Base-by-base conservation (phyloP, 306 rosid species). In the Cucumis melo region DNA sequence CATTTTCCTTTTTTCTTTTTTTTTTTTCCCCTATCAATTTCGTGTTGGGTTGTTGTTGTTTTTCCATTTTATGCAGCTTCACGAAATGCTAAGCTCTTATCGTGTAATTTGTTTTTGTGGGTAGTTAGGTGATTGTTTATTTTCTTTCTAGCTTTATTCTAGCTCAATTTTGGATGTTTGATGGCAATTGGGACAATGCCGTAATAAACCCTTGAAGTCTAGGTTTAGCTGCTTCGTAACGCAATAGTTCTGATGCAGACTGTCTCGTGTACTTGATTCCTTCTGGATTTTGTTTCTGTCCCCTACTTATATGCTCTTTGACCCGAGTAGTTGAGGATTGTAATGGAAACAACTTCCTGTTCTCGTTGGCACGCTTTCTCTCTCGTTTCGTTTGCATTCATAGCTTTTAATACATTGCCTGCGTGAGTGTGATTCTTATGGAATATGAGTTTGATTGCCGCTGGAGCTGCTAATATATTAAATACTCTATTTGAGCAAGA, bases 211-310 rank as follows among this genome's bases (percentile, higher is more conserved):
- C 12, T 73, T 73, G 21, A 53, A 6, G 62, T 73, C 54, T 73
- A 53, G 77, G 77, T 73, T 73, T 73, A 51, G 77, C 58, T 73
- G 62, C 62, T 73, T 32, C 48, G 62, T 73, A 73, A 53, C 9
- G 77, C 77, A 32, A 73, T 73, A 51, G 46, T 16, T 19, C 77
- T 32, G 77, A 51, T 72, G 23, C 23, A 16, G 29, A 73, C 48
- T 53, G 19, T 73, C 59, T 32, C 14, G 8, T 73, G 62, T 73
- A 51, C 62, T 73, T 73, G 10, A 51, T 73, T 73, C 32, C 59
- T 71, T 50, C 42, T 27, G 59, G 76, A 48, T 24, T 23, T 71
- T 71, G 27, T 46, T 48, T 24, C 46, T 27, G 75, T 21, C 58
- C 39, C 75, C 1, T 68, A 48, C 38, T 70, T 46, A 57, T 23